Base-by-base conservation (phyloP, 257 asterid genomes). In the Solanum virginianum region DNA sequence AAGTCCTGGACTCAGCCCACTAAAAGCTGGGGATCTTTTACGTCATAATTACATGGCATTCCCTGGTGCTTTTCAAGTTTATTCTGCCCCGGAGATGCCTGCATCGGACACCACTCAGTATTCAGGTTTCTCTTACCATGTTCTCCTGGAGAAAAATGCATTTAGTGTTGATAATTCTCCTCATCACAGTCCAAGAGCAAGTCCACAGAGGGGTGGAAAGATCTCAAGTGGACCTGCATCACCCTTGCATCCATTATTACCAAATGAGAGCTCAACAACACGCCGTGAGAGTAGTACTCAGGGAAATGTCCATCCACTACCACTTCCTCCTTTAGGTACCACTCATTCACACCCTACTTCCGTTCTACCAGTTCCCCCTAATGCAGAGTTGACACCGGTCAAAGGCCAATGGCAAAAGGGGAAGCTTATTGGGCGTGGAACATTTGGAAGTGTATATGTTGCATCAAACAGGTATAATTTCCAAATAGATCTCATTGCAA, bases 371-470 rank as follows among this genome's bases (percentile, higher is more conserved):
- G 84, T 81, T 68, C 81, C 86, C 24, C 71, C 84, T 60, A 92
- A 90, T 83, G 84, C 90, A 62, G 94, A 94, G 84, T n/a, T 88
- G 84, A 55, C 59, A 74, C 93, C 94, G 4, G 74, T 90, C 39
- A 93, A 91, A 88, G 89, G 93, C 56, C 95, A 90, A 72, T 95
- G 99, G 99, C 92, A 88, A 84, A 94, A 94, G 88, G 98, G 98
- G 87, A 94, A 94, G 90, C 98, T 94, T 59, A 92, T 94, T 49
- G 98, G 99, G 66, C 95, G 97, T 85, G 98, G 99, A 85, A 94
- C 99, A 8, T 95, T 93, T 87, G 97, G 97, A 85, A 93, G 95
- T 79, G 98, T 95, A 53, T 93, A 94, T 87, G 98, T 94, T 55
- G 99, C 97, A 77, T 95, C 98, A 86, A 94, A 94, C 92, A 93